phyloP scores from a whole-genome alignment of 2,329 filamentous ascomycete genomes.

The Penicillium psychrosexuale region DNA sequence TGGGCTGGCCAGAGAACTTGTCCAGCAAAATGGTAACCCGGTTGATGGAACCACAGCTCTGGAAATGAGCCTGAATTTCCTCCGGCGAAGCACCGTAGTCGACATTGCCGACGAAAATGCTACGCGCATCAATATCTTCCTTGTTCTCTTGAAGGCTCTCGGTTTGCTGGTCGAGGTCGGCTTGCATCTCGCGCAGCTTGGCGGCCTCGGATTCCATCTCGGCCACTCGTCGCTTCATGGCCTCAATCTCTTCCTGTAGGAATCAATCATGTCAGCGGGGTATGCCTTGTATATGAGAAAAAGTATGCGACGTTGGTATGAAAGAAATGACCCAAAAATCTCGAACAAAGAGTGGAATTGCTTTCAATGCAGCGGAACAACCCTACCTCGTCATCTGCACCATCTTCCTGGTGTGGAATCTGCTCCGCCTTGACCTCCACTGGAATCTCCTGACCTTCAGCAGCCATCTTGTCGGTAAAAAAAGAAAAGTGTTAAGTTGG shows the following conservation, averaged over 20 bases:
- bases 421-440: slow-evolving; percentile 39
- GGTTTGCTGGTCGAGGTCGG: slow-evolving; percentile 76
- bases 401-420: slow-evolving; percentile 40
- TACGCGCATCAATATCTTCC: slow-evolving; percentile 90
- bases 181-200: slow-evolving; percentile 84
- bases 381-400: slow-evolving; percentile 46
- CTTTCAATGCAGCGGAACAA: background rate
- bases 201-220: slow-evolving; percentile 90
- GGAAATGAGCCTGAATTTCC: slow-evolving; percentile 97
- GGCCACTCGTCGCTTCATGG: slow-evolving; percentile 81
- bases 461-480: slow-evolving; percentile 28
- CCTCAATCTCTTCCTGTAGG: slow-evolving; percentile 70
- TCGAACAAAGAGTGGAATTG: slow-evolving; percentile 4
- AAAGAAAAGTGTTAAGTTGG: background rate
- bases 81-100: slow-evolving; percentile 96
- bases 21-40: slow-evolving; percentile 95
- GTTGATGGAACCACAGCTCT: slow-evolving; percentile 95
- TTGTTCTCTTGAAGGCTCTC: slow-evolving; percentile 85
- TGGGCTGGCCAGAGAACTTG: slow-evolving; percentile 99
- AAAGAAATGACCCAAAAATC: background rate
- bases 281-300: background rate
- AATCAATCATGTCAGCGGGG: slow-evolving; percentile 8
- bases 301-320: background rate
- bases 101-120: slow-evolving; percentile 97
- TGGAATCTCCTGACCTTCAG: slow-evolving; percentile 37